phyloP scores from a whole-genome alignment of 2,329 filamentous ascomycete genomes.

The Lecanicillium sp. region DNA sequence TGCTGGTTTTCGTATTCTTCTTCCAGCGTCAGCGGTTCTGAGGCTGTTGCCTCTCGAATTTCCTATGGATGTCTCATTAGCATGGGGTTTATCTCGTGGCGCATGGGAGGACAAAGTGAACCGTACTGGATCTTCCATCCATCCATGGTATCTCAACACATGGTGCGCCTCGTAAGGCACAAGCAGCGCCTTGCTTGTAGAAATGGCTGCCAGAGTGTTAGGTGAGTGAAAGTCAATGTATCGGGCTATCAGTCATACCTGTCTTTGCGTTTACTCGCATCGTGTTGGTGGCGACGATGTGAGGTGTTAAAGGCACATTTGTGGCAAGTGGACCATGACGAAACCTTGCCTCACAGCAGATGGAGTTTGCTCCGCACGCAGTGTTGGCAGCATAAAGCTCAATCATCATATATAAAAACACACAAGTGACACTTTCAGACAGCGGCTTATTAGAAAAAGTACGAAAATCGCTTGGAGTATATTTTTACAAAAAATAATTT shows the following conservation, averaged over 20 bases:
- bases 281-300: no score
- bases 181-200: conserved; percentile 58
- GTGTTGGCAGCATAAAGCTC: no score
- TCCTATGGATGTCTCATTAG: conserved; percentile 33
- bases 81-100: not conserved
- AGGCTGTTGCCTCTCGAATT: conserved; percentile 79
- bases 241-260: no score
- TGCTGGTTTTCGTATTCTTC: conserved; percentile 87
- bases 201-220: conserved; percentile 46
- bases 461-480: no score
- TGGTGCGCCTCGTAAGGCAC: conserved; percentile 80
- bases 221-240: not conserved
- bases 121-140: conserved; percentile 76
- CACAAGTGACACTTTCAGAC: no score
- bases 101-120: not conserved
- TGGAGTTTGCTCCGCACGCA: no score
- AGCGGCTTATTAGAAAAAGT: no score
- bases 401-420: no score
- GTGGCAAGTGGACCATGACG: no score
- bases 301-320: no score
- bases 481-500: not conserved
- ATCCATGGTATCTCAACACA: conserved; percentile 74
- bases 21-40: conserved; percentile 68
- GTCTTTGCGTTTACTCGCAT: no score
- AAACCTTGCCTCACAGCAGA: no score